Evolutionary conservation across 2,329 filamentous ascomycete genomes (phyloP), one percentile per base, ranked within the genome.

Genomic region (Paraconiothyrium sp.): DNA sequence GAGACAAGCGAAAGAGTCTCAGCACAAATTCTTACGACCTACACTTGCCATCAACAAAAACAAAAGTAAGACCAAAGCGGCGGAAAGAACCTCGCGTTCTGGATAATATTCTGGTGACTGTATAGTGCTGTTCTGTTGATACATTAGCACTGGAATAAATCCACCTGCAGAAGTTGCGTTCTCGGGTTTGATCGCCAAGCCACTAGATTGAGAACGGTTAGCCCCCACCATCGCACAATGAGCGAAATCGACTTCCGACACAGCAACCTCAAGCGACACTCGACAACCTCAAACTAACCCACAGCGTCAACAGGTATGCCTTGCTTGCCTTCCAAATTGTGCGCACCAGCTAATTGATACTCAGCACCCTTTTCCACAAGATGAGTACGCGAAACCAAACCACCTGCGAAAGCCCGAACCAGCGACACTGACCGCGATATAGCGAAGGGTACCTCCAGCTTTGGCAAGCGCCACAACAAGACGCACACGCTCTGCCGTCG

Each of bases 401-500:
- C 57, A 60, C 61, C 68, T 58, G 71, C 70, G 71, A 70, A 65
- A 62, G 63, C 57, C 57, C 43, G 60, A 62, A 68, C 71, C 63
- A 60, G 69, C 67, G 67, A 77, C 65, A 83, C 83, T 86, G 76
- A 85, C 81, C 74, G 64, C 69, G 72, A 74, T 70, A 84, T 78
- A 89, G 88, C 88, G 80, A 90, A 90, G 87, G 88, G 88, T 67
- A 72, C 74, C 70, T 68, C 65, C 69, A 61, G 68, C 61, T 61
- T 72, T 63, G 24, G 59, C 43, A 44, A 73, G 66, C 51, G 68
- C 59, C 51, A 62, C 60, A 44, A 62, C 64, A 51, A 67, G 61
- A 54, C 59, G 88, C 94, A 97, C 90, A 93, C 91, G 83, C 87
- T 97, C 84, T 97, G 94, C 92, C 91, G 94, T 89, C 94, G 94